These are phyloP conservation scores for Porpolomopsis calyptriformis DNA, from an alignment of 768 basidiomycete species.

Conservation along the genomic window DNA sequence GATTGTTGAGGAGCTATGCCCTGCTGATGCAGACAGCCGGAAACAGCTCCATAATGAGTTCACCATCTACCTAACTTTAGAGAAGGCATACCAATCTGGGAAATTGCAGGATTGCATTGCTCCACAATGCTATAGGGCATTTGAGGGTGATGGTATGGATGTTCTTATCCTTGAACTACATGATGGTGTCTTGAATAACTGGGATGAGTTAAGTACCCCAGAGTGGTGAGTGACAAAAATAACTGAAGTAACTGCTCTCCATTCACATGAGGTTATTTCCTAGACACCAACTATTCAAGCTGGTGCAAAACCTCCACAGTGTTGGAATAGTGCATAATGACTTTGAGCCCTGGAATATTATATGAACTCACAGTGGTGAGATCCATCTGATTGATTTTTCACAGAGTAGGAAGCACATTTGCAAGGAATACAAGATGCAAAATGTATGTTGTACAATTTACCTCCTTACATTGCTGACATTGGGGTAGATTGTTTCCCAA, in stretches of 20 bases:
- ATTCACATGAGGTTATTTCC: constrained; percentile 11
- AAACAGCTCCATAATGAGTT: constrained; percentile 14
- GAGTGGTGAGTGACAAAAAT: constrained; percentile 12
- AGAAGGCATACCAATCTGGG: constrained; percentile 12
- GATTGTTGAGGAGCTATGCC: constrained; percentile 12
- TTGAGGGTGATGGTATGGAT: constrained; percentile 9
- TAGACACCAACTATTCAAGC: constrained; percentile 13
- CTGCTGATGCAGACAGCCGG: constrained; percentile 10
- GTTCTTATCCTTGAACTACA: constrained; percentile 16
- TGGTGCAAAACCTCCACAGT: constrained; percentile 13
- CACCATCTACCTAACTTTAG: constrained; percentile 13
- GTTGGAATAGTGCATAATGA: constrained; percentile 14
- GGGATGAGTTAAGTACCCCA: constrained; percentile 12
- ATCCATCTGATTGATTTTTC: constrained; percentile 14
- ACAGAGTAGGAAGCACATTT: constrained; percentile 11
- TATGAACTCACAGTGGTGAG: constrained; percentile 11
- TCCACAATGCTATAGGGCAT: constrained; percentile 15
- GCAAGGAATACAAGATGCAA: constrained; percentile 10
- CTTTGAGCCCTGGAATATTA: constrained; percentile 14
- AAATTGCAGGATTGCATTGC: constrained; percentile 12
- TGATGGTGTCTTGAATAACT: constrained; percentile 12
- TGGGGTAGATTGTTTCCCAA: constrained; percentile 1
- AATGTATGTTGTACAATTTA: neutral
- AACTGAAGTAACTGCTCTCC: constrained; percentile 9
- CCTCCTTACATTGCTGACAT: constrained; percentile 2